A percentile compares a stretch with the other conserved stretches of the same genome.
Evolutionary conservation across 331 rosid genomes (phyloP).

Genomic region (Malus hybrid): DNA sequence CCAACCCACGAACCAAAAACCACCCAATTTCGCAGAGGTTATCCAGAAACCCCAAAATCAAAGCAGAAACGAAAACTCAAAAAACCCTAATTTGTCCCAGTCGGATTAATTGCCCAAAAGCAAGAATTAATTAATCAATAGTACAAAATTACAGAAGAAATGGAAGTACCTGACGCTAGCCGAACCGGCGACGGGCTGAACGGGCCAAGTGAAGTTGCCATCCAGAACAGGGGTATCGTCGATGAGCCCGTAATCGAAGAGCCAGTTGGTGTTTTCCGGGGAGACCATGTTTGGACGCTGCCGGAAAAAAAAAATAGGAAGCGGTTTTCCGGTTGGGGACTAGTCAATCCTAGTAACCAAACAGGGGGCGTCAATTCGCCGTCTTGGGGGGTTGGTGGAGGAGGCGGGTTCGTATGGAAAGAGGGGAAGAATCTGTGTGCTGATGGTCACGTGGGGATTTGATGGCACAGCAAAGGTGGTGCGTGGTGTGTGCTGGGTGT

Average conservation of each 20-base stretch:
- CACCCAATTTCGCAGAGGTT: background rate
- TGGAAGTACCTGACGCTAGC: constrained; percentile 41
- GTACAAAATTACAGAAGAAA: background rate
- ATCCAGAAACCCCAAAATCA: background rate
- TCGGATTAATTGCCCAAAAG: background rate
- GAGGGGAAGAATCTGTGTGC: constrained; percentile 3
- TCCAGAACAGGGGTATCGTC: constrained; percentile 71
- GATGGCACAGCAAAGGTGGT: constrained; percentile 8
- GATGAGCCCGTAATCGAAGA: constrained; percentile 63
- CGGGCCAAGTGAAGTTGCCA: constrained; percentile 62
- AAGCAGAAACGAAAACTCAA: background rate
- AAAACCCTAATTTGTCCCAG: background rate
- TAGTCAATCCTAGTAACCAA: constrained; percentile 8
- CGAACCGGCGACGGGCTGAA: constrained; percentile 42
- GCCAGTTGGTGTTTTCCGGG: constrained; percentile 87
- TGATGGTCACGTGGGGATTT: background rate
- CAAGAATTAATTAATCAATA: background rate
- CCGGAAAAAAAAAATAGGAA: constrained; percentile 22
- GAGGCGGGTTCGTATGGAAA: no score
- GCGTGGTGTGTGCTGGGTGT: background rate
- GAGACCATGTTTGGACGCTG: constrained; percentile 50
- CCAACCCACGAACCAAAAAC: background rate
- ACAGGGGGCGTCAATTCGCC: background rate
- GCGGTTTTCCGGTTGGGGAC: constrained; percentile 9
- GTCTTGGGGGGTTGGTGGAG: no score